Conservation (phyloP, 345 rosid genomes). For the Arabidopsis arenosa region DNA sequence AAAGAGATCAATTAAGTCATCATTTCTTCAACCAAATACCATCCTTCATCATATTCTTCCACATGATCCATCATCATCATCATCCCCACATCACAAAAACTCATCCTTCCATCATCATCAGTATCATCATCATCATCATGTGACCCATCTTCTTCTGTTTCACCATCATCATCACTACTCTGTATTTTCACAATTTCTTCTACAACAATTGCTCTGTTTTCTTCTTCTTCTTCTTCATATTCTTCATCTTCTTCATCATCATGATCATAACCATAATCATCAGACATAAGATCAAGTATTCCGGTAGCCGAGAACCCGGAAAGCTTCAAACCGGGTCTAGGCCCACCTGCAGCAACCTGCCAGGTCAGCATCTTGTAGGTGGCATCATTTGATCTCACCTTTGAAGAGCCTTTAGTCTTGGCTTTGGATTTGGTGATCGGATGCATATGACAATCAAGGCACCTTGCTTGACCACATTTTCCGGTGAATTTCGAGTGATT, state of each 20-base stretch:
- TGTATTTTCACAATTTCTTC: slow-evolving; percentile 30
- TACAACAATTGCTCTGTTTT: slow-evolving; percentile 21
- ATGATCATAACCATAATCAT: slow-evolving; percentile 40
- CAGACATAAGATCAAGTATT: slow-evolving; percentile 52
- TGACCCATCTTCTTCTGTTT: not conserved
- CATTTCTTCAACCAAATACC: slow-evolving; percentile 59
- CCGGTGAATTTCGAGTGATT: slow-evolving; percentile 89
- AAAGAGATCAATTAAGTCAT: slow-evolving; percentile 41
- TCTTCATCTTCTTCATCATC: slow-evolving; percentile 21
- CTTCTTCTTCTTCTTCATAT: slow-evolving; percentile 28
- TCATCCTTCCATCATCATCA: slow-evolving; percentile 33
- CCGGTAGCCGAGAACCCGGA: slow-evolving; percentile 65
- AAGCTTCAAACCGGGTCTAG: slow-evolving; percentile 51
- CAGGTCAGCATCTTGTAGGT: slow-evolving; percentile 51
- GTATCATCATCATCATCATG: slow-evolving; percentile 6
- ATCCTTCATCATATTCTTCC: slow-evolving; percentile 58
- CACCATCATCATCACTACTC: slow-evolving; percentile 16
- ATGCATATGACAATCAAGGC: slow-evolving; percentile 45
- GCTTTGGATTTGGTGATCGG: slow-evolving; percentile 43
- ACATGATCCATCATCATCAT: slow-evolving; percentile 37
- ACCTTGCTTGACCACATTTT: slow-evolving; percentile 62
- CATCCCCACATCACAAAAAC: slow-evolving; percentile 49
- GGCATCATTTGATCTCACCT: slow-evolving; percentile 53
- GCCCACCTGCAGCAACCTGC: slow-evolving; percentile 61
- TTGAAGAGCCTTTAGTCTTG: slow-evolving; percentile 48